Evolutionary conservation across 495 filamentous ascomycete species (phyloP), one percentile per base, ranked within the genome.

Genomic region (Eremomyces bilateralis): DNA sequence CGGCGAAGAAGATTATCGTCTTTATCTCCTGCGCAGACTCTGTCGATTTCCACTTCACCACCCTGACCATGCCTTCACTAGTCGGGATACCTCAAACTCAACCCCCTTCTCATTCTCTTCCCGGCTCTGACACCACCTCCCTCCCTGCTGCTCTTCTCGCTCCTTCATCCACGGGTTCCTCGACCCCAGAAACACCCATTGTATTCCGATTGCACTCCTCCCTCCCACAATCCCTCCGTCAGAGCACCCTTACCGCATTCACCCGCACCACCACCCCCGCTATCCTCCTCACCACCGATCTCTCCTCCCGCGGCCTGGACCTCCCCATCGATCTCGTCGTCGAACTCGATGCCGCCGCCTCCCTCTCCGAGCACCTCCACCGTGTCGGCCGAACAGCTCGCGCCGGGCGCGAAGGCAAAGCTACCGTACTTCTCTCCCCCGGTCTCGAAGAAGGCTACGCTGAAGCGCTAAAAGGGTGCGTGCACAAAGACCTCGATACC

Each of bases 1-100:
- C 80, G 1, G 72, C 88, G 15, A 90, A 85, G 72, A 93, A 95
- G 53, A 74, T 76, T 3, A 93, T 95, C 40, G 68, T 95, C 33
- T 97, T 97, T 54, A 78, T 97, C 25, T 90, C 83, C 1, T 95
- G 90, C 46, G 84, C 88, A 12, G 90, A 97, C 47, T 85, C 78
- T 6, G 88, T 95, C 31, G 82, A 97, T 48, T 97, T 91, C 50
- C 83, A 92, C 49, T 95, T 82, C 45, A 42, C 12, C 21, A 40
- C 13, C 24, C n/a, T 16, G 21, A 49, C 37, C 13, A 32, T 27
- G 3, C 22, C 3, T 17, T 8, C 17, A 37, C 24, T 12, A 6
- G 36, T 39, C 18, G 17, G 16, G 17, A 20, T 27, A 19, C 8
- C 37, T 6, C 27, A 25, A 16, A 2, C 17, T 31, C 36, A 35